phyloP scores from a whole-genome alignment of 768 basidiomycete genomes.

The Kondoa malvinella region DNA sequence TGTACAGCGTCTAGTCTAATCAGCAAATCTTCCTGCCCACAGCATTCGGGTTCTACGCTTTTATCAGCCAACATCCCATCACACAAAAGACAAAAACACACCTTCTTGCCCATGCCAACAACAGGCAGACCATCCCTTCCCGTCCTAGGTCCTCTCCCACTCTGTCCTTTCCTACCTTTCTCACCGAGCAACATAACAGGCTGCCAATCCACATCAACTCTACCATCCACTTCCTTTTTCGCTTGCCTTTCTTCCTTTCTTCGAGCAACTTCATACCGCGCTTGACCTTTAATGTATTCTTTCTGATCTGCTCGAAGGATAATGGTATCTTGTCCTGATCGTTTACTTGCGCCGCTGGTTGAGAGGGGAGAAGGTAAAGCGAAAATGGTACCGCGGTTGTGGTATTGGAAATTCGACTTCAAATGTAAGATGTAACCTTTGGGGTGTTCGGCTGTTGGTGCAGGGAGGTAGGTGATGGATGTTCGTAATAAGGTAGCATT shows the following conservation, averaged over 20 bases:
- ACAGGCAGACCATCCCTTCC: conserved; percentile 9
- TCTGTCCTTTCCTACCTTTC: conserved; percentile 15
- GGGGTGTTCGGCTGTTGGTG: conserved; percentile 31
- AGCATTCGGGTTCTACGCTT: background rate
- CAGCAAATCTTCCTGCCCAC: conserved; percentile 4
- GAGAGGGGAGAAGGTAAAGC: conserved; percentile 79
- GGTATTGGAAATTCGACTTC: conserved; percentile 89
- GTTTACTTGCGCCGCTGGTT: conserved; percentile 40
- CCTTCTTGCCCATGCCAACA: conserved; percentile 5
- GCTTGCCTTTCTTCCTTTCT: conserved; percentile 63
- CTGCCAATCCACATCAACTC: conserved; percentile 93
- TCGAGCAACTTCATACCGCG: conserved; percentile 52
- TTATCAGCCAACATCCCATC: background rate
- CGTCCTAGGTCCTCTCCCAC: conserved; percentile 1
- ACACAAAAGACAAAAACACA: background rate
- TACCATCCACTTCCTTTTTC: conserved; percentile 39
- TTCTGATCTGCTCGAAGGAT: conserved; percentile 84
- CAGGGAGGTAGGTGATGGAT: conserved; percentile 50
- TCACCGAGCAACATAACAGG: conserved; percentile 58
- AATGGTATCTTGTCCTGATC: conserved; percentile 57
- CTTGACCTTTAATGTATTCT: conserved; percentile 69
- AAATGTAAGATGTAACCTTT: conserved; percentile 69
- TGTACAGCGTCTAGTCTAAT: background rate
- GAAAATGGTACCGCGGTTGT: conserved; percentile 74
- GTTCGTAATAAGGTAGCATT: conserved; percentile 69